Base-by-base conservation (phyloP, 2,329 filamentous ascomycete species). In the Harringtonia aguacate region DNA sequence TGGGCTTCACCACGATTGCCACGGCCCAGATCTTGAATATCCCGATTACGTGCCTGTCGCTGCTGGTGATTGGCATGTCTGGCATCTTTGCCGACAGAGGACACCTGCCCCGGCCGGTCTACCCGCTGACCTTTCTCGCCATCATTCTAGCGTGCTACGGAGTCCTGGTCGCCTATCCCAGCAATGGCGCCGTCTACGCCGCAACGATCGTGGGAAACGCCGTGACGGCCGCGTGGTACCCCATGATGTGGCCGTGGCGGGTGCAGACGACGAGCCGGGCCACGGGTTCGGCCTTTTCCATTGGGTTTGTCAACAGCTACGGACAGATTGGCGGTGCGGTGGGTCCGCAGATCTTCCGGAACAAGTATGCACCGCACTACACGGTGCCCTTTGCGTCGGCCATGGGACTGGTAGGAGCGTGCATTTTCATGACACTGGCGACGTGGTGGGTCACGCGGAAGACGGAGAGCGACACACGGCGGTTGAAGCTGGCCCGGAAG, bases 11-110 rank as follows among this genome's bases (percentile, higher is more conserved):
- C n/a, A 63, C 58, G 10, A 70, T 72, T 38, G 67, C 67, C 1
- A 55, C 61, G 38, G 63, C 64, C 4, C 69, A 73, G 48, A 61
- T 73, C 0, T 64, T 73, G 37, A 73, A 72, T 47, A n/a, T n/a
- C n/a, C n/a, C n/a, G n/a, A n/a, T n/a, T n/a, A n/a, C n/a, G n/a
- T n/a, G n/a, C n/a, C n/a, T n/a, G n/a, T n/a, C n/a, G n/a, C n/a
- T n/a, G n/a, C n/a, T n/a, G n/a, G n/a, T n/a, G n/a, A n/a, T n/a
- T n/a, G n/a, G n/a, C 37, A 3, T 47, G 7, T 36, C 40, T 10
- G 48, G 48, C 34, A 45, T 43, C 15, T 37, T 50, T 27, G 48
- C 48, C 39, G 48, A 50, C 46, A 46, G 39, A 22, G 44, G 44
- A 13, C 34, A 35, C 29, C 21, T 50, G 3, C 46, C 48, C 2